Base-by-base conservation (phyloP, 2,329 filamentous ascomycete genomes). In the Seiridium cupressi region DNA sequence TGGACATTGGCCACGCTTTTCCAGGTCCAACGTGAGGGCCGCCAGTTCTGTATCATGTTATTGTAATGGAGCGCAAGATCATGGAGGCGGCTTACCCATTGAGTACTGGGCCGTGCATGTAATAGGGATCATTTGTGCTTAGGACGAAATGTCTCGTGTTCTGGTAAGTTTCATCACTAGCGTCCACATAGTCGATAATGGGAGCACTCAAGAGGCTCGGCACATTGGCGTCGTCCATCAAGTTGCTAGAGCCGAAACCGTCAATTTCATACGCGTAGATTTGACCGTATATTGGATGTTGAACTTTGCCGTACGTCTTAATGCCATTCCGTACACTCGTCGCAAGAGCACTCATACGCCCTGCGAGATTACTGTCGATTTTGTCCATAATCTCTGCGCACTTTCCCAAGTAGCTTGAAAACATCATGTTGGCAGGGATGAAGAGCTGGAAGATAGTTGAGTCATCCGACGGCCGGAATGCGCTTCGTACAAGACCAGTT, bases 401-500 rank as follows among this genome's bases (percentile, higher is more conserved):
- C 0, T 79, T 76, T 9, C 76, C 75, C 3, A 93, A 80, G 66
- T 87, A 90, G 31, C 82, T 77, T 38, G 87, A 81, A 65, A 92
- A 88, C 89, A 92, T 91, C 89, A 92, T 92, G 73, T 97, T 98
- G 38, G 90, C 88, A 0, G 94, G 94, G 67, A 97, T 91, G 68
- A 96, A 88, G 73, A 93, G 94, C 70, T 94, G 92, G 62, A 92
- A 88, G 44, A 91, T 90, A 0, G 90, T 92, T 11, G 92, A 87
- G 73, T 97, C 94, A 72, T 98, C 94, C 61, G 90, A 94, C 0
- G 93, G 94, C 1, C 94, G 85, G 79, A 97, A 97, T 36, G 93
- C 92, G 65, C 90, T 93, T 58, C 94, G 86, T 47, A 97, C 84
- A 55, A 97, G 83, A 0, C 92, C 92, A 1, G 92, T 95, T 35